Conservation (phyloP, 208 protist genomes). For the Trichomonas tenax region DNA sequence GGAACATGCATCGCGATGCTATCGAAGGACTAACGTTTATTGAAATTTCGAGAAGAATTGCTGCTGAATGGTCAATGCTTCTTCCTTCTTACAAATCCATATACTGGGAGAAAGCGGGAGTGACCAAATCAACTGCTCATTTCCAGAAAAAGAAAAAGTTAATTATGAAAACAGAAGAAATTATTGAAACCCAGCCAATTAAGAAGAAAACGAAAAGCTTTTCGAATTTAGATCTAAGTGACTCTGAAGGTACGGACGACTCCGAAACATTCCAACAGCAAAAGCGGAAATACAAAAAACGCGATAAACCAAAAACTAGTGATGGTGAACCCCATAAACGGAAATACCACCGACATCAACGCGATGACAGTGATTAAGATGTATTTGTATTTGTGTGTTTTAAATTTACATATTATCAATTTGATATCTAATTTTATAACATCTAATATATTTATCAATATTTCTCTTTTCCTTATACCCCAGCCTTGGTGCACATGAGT, state of each 20-base stretch:
- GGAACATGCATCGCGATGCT: background rate
- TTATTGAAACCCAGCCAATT: background rate
- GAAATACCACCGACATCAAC: background rate
- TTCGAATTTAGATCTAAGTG: background rate
- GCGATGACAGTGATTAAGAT: background rate
- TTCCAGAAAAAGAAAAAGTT: background rate
- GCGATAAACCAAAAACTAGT: background rate
- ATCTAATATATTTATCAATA: background rate
- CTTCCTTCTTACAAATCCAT: background rate
- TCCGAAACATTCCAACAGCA: background rate
- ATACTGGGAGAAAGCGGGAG: background rate
- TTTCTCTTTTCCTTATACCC: too few species aligned
- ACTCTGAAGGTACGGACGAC: background rate
- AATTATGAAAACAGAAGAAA: background rate
- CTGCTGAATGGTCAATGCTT: background rate
- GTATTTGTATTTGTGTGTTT: background rate
- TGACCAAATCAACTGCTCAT: background rate
- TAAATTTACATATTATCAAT: background rate
- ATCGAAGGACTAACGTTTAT: background rate
- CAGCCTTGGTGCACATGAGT: too few species aligned
- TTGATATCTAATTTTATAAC: background rate
- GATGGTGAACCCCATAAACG: background rate
- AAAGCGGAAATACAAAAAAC: background rate
- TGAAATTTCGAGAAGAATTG: background rate
- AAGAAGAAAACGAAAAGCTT: background rate